A percentile compares a stretch with the other conserved stretches of the same genome.
These are phyloP conservation scores for Mycena vitilis DNA, from an alignment of 768 basidiomycete genomes.

Conservation along the genomic window DNA sequence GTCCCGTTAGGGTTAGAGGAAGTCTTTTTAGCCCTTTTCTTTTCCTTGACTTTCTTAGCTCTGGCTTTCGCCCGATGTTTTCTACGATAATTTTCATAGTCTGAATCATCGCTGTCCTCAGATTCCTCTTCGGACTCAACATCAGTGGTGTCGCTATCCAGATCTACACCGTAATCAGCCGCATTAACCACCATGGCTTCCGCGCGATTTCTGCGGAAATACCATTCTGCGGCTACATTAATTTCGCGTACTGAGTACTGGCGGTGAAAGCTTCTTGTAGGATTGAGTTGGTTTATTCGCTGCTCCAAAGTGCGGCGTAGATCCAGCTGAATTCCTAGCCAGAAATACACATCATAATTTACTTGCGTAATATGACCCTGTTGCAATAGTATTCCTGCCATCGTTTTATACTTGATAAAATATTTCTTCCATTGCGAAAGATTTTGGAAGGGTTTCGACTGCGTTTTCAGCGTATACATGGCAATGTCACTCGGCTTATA, in stretches of 20 bases:
- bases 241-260: constrained; percentile 9
- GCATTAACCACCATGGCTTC: constrained; percentile 20
- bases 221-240: constrained; percentile 11
- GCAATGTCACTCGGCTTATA: constrained; percentile 15
- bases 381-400: constrained; percentile 1
- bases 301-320: not conserved
- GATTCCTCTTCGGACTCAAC: constrained; percentile 7
- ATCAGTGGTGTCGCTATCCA: constrained; percentile 1
- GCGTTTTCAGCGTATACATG: not conserved
- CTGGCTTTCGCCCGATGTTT: not conserved
- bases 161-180: not conserved
- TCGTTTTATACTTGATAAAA: constrained; percentile 19
- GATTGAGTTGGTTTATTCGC: not conserved
- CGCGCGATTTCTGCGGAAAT: constrained; percentile 9
- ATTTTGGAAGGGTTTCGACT: not conserved
- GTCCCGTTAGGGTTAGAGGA: not conserved
- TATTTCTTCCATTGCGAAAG: constrained; percentile 24
- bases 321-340: constrained; percentile 14
- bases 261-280: not conserved
- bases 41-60: constrained; percentile 8
- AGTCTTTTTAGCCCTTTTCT: constrained; percentile 2
- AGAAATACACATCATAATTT: constrained; percentile 16
- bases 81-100: constrained; percentile 17
- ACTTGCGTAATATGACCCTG: constrained; percentile 9
- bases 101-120: not conserved